Percentiles rank a stretch among this genome's conserved stretches.
Evolutionary conservation across 192 early-diverging fungal species (phyloP).

Genomic region (Backusella australiensis): DNA sequence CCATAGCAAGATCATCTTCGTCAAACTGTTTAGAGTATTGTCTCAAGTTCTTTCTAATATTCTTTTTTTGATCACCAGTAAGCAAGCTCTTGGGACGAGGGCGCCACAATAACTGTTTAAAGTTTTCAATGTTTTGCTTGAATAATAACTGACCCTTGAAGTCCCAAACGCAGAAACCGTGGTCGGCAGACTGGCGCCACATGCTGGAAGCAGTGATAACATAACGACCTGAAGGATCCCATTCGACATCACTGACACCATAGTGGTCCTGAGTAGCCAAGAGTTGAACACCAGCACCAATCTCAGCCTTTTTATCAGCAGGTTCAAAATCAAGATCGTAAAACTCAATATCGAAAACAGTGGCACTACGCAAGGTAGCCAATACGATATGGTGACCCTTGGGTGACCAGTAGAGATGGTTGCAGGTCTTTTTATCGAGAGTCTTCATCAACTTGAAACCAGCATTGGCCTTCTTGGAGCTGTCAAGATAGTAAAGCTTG

Average conservation of each 20-base stretch:
- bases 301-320: constrained; percentile 51
- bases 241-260: constrained; percentile 94
- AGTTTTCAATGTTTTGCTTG: constrained; percentile 70
- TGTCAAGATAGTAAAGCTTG: constrained; percentile 84
- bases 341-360: constrained; percentile 87
- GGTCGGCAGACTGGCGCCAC: constrained; percentile 82
- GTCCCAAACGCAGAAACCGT: constrained; percentile 90
- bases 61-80: constrained; percentile 74
- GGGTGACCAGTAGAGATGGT: constrained; percentile 90
- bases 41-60: constrained; percentile 89
- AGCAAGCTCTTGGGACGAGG: constrained; percentile 88
- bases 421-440: constrained; percentile 78
- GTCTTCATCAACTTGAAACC: constrained; percentile 82
- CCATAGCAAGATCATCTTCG: constrained; percentile 77
- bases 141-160: constrained; percentile 81
- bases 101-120: constrained; percentile 95
- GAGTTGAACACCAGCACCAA: constrained; percentile 51
- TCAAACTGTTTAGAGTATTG: constrained; percentile 87
- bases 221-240: constrained; percentile 98
- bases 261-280: constrained; percentile 87
- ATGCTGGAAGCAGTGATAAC: constrained; percentile 83
- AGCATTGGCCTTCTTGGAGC: constrained; percentile 57
- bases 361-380: constrained; percentile 74
- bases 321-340: constrained; percentile 85
- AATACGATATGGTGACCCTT: constrained; percentile 89